phyloP scores from a whole-genome alignment of 108 stramenopile genomes.

The Cylindrotheca closterium region DNA sequence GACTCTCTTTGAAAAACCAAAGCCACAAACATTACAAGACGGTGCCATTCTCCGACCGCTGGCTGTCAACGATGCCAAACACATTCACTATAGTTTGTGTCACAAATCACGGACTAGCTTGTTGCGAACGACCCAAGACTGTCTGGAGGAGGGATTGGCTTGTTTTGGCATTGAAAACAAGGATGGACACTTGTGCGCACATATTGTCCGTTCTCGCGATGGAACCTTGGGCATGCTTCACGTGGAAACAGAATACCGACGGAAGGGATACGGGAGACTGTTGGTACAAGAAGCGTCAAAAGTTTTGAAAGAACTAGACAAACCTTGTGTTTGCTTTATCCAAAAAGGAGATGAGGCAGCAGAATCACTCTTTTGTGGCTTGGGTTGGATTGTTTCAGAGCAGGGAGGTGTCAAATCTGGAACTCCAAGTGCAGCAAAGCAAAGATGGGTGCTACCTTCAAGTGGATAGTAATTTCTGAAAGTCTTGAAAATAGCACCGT shows the following conservation, averaged over 20 bases:
- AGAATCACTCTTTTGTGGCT: slow-evolving; percentile 37
- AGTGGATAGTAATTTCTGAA: too few species aligned
- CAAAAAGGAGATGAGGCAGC: slow-evolving; percentile 49
- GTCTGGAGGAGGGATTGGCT: slow-evolving; percentile 7
- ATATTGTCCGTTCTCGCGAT: slow-evolving; percentile 44
- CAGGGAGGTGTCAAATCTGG: slow-evolving; percentile 5
- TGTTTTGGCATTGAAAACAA: slow-evolving; percentile 47
- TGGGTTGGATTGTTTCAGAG: slow-evolving; percentile 37
- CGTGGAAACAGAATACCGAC: slow-evolving; percentile 40
- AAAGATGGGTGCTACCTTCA: too few species aligned
- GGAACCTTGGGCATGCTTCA: slow-evolving; percentile 52
- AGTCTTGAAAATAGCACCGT: too few species aligned
- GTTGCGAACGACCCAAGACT: slow-evolving; percentile 11
- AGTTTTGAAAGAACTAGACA: slow-evolving; percentile 12
- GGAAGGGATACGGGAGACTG: slow-evolving; percentile 34
- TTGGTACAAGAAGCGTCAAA: slow-evolving; percentile 39
- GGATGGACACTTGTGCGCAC: slow-evolving; percentile 28
- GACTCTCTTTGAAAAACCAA: slow-evolving; percentile 26
- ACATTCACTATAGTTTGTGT: neutral
- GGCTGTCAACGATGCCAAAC: neutral
- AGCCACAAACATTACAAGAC: slow-evolving; percentile 14
- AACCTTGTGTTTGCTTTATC: slow-evolving; percentile 38
- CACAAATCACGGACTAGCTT: slow-evolving; percentile 24
- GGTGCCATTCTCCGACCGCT: neutral
- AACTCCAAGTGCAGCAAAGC: neutral